phyloP scores from a whole-genome alignment of 306 rosid genomes.

The Castanea mollissima region DNA sequence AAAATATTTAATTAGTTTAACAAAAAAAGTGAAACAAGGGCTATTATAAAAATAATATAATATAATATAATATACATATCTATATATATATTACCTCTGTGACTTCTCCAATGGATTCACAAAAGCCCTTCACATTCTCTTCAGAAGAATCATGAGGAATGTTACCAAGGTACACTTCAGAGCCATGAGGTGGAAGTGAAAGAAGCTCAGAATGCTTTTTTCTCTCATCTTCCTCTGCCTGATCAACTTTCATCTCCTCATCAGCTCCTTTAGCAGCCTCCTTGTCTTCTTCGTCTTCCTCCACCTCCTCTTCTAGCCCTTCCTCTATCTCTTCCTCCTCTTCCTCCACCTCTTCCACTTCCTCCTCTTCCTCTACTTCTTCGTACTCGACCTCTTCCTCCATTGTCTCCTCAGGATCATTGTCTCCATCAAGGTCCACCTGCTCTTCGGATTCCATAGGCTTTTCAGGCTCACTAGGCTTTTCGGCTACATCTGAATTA shows the following conservation, averaged over 20 bases:
- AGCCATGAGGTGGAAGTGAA: constrained; percentile 78
- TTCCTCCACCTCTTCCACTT: constrained; percentile 42
- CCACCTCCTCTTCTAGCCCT: constrained; percentile 29
- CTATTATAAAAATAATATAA: neutral
- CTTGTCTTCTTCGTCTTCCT: constrained; percentile 28
- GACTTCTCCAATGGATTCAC: constrained; percentile 69
- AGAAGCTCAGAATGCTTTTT: constrained; percentile 64
- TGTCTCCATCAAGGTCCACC: constrained; percentile 72
- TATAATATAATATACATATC: neutral
- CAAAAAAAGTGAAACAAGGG: neutral
- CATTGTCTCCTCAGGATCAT: constrained; percentile 52
- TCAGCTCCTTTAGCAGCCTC: constrained; percentile 5
- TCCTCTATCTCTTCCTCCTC: constrained; percentile 44
- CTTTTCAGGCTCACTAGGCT: constrained; percentile 43
- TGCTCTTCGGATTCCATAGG: constrained; percentile 56
- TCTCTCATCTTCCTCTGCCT: constrained; percentile 32
- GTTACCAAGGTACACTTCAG: constrained; percentile 73
- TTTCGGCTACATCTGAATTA: constrained; percentile 35
- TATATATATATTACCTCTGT: constrained; percentile 40
- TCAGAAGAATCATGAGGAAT: constrained; percentile 54
- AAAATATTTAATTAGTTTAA: constrained; percentile 12
- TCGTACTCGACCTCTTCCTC: constrained; percentile 76
- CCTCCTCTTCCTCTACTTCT: constrained; percentile 70
- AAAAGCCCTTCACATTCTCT: constrained; percentile 59
- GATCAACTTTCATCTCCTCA: constrained; percentile 30